Conservation (phyloP, 1,284 basidiomycete genomes). For the Malassezia vespertilionis region DNA sequence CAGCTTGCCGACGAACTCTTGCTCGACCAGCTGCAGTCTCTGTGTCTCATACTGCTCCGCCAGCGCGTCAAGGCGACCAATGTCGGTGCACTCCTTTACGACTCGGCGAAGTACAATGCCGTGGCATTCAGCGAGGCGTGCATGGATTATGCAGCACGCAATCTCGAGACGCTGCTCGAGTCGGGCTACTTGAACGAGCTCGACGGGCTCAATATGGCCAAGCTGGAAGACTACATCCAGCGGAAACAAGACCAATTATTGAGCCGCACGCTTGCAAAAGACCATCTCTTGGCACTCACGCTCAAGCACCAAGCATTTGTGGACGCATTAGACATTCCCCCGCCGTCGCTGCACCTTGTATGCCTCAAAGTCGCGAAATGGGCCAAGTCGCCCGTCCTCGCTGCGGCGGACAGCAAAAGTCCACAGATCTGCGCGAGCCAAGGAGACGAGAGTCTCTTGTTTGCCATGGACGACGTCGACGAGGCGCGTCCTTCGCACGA, state of each 20-base stretch:
- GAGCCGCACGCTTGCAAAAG: conserved; percentile 57
- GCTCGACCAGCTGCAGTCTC: conserved; percentile 67
- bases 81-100: conserved; percentile 66
- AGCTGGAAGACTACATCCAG: conserved; percentile 59
- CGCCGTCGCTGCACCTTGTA: conserved; percentile 48
- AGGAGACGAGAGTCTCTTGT: conserved; percentile 8
- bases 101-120: conserved; percentile 71
- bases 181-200: conserved; percentile 64
- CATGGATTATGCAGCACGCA: conserved; percentile 69
- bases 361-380: conserved; percentile 29
- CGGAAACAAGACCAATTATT: conserved; percentile 60
- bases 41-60: conserved; percentile 58
- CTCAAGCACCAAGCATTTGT: conserved; percentile 65
- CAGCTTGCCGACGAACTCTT: conserved; percentile 78
- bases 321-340: conserved; percentile 67
- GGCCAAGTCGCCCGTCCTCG: conserved; percentile 2
- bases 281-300: conserved; percentile 57
- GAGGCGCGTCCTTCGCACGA: conserved; percentile 1
- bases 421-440: not conserved
- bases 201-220: conserved; percentile 58
- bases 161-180: conserved; percentile 80
- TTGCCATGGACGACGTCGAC: conserved; percentile 16
- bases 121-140: conserved; percentile 60
- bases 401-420: not conserved
- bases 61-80: conserved; percentile 64